phyloP scores from a whole-genome alignment of 2,329 filamentous ascomycete species.

The Teratosphaeriaceae sp. region DNA sequence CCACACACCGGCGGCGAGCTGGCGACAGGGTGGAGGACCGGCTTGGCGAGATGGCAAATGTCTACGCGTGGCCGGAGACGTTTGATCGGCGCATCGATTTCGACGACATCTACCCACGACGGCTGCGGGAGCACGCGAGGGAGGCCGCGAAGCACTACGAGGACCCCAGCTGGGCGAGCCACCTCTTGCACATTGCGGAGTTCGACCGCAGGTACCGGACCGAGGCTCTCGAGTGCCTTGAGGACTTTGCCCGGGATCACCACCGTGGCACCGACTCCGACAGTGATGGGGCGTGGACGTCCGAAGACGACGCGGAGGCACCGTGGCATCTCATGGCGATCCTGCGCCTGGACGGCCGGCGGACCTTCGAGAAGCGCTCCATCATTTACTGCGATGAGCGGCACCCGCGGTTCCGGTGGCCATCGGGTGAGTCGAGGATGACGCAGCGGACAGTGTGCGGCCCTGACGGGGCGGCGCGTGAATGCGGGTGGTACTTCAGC shows the following conservation, averaged over 20 bases:
- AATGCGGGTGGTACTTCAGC: constrained; percentile 10
- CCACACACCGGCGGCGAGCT: too few relatives aligned
- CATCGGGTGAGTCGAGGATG: constrained; percentile 4
- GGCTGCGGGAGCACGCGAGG: not conserved
- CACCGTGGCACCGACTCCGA: not conserved
- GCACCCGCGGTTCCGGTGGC: not conserved
- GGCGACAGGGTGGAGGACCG: too few relatives aligned
- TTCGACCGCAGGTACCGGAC: not conserved
- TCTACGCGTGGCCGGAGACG: not conserved
- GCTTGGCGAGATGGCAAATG: not conserved
- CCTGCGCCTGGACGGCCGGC: constrained; percentile 9
- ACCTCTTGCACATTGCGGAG: not conserved
- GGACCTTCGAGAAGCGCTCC: constrained; percentile 5
- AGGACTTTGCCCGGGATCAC: not conserved
- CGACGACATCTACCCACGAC: not conserved
- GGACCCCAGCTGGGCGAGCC: not conserved
- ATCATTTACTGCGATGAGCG: constrained; percentile 9
- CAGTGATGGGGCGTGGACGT: not conserved
- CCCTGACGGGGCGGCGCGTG: constrained; percentile 1
- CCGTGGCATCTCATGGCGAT: constrained; percentile 8
- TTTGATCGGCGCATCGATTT: not conserved
- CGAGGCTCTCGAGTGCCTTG: not conserved
- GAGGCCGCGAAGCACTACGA: not conserved
- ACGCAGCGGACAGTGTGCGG: constrained; percentile 3
- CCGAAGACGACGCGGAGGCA: not conserved